These are phyloP conservation scores for Pyrenochaeta sp. DNA, from an alignment of 2,329 filamentous ascomycete species.

Conservation along the genomic window DNA sequence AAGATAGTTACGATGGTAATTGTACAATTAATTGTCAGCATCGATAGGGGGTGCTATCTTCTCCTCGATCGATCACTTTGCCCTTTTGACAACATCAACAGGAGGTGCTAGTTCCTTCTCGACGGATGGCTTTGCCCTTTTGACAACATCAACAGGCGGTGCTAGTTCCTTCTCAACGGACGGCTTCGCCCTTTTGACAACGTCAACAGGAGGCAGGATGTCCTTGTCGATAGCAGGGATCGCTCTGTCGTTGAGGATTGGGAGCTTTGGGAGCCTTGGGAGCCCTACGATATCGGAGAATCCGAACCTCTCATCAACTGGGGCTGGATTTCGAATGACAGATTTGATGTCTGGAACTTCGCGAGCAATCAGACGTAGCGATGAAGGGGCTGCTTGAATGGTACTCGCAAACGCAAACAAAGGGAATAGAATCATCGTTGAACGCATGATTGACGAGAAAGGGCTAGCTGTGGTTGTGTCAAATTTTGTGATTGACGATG, in stretches of 20 bases:
- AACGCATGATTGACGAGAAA: constrained; percentile 13
- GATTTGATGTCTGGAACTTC: constrained; percentile 19
- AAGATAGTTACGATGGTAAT: neutral
- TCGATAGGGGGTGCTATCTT: neutral
- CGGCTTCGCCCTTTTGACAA: too few relatives aligned
- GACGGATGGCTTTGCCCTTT: neutral
- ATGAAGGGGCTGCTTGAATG: constrained; percentile 13
- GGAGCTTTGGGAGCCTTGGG: too few relatives aligned
- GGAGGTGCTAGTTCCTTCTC: constrained; percentile 1
- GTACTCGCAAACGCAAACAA: constrained; percentile 12
- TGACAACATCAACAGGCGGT: neutral
- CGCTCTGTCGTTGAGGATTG: neutral
- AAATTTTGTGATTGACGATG: neutral
- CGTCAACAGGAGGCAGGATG: neutral
- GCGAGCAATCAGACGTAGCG: constrained; percentile 9
- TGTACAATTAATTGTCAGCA: neutral
- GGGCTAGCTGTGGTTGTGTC: neutral
- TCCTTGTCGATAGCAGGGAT: neutral
- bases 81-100: neutral
- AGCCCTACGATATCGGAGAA: neutral
- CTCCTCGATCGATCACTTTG: neutral
- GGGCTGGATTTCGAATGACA: constrained; percentile 27
- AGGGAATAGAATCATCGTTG: constrained; percentile 8
- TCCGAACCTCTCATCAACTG: constrained; percentile 14
- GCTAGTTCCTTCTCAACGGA: too few relatives aligned